Evolutionary conservation across 352 stramenopile species (phyloP), one percentile per base, ranked within the genome.

Genomic region (Globisporangium nunn): DNA sequence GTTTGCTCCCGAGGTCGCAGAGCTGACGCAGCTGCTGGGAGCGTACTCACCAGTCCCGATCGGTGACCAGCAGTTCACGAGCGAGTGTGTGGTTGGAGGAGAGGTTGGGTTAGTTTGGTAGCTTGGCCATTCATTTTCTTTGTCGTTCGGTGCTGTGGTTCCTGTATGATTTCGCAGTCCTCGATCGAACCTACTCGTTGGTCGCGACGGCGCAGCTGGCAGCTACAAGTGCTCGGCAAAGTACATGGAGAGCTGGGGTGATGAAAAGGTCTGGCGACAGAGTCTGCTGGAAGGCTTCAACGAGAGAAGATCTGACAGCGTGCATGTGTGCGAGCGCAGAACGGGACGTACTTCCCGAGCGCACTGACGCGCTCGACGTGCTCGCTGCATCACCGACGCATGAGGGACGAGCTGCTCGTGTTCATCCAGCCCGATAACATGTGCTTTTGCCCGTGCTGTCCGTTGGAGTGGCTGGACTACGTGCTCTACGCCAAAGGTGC

Each of bases 381-480:
- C 39, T 54, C 39, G n/a, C 50, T 70, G 44, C 31, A 39, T 37
- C 62, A 77, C 17, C 40, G 49, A 23, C 39, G 40, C 4, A 46
- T 62, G 31, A 35, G 23, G 1, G 59, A 72, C 7, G 50, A 64
- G 28, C 51, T 61, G 40, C 63, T 68, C 29, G 62, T 88, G 29
- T 78, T 75, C 40, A 52, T 75, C 39, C 48, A 75, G 15, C 56
- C 59, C 6, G 66, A 76, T 23, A 71, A 66, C 10, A 82, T 85
- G 67, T 93, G 83, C 64, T 93, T 78, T 51, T 93, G 83, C 47
- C 71, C 83, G 0, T 93, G 83, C 58, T 93, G 83, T 50, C 81
- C 83, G 35, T 56, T 84, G 1, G 83, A 93, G 58, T 93, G 83
- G 83, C 61, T 93, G 18, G 83, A 93, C 68, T 93, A 93, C 62